These are phyloP conservation scores for Rhododendron vialii DNA, from an alignment of 148 eudicot genomes.

Conservation along the genomic window DNA sequence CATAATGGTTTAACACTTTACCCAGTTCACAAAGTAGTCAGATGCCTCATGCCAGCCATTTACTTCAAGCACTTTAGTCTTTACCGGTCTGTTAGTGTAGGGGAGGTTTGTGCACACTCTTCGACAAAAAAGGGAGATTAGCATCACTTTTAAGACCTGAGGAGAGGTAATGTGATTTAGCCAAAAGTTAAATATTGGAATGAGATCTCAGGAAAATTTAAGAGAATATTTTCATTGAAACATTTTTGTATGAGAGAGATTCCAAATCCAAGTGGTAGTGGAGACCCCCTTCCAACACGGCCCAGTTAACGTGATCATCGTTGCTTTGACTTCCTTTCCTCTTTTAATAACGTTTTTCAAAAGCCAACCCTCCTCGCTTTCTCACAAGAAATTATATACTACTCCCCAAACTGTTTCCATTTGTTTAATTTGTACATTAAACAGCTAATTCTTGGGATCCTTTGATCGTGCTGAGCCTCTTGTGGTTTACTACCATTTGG, in stretches of 20 bases:
- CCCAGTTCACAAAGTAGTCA: background rate
- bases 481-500: background rate
- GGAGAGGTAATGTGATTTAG: background rate
- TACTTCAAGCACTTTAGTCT: background rate
- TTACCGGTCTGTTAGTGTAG: too few species aligned
- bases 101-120: background rate
- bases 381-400: background rate
- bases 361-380: background rate
- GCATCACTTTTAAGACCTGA: background rate
- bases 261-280: background rate
- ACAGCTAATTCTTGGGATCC: constrained; percentile 4
- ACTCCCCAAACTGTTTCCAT: background rate
- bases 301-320: constrained; percentile 15
- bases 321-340: constrained; percentile 27
- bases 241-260: background rate
- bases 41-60: background rate
- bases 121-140: background rate
- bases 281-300: constrained; percentile 15
- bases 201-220: background rate
- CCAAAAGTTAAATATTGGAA: background rate
- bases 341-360: background rate
- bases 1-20: background rate
- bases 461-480: background rate
- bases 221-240: background rate
- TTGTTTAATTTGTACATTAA: background rate